phyloP scores from a whole-genome alignment of 805 yeast genomes.

The Kuraishia piskuri region DNA sequence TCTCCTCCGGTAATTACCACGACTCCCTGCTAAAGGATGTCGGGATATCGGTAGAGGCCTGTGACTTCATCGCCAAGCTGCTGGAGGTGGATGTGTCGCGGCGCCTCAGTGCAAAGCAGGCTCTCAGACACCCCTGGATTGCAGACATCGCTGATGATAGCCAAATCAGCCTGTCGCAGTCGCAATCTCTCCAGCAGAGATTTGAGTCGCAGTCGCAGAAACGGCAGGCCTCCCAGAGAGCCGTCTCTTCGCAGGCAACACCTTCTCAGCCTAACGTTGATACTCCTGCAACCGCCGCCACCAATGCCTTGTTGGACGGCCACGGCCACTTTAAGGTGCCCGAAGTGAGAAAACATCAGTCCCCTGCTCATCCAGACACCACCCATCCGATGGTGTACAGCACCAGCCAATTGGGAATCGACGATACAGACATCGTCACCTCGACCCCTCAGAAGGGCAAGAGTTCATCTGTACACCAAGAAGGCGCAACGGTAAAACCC shows the following conservation, averaged over 20 bases:
- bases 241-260: not conserved
- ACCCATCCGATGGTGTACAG: not conserved
- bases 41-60: conserved; percentile 42
- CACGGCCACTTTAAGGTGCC: not conserved
- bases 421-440: not conserved
- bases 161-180: conserved; percentile 56
- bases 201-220: conserved; percentile 15
- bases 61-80: conserved; percentile 61
- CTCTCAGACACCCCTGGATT: conserved; percentile 83
- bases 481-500: not conserved
- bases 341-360: not conserved
- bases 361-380: not conserved
- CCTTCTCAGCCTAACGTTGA: not conserved
- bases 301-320: no score
- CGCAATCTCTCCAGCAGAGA: conserved; percentile 57
- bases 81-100: conserved; percentile 69
- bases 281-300: not conserved
- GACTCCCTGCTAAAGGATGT: conserved; percentile 60
- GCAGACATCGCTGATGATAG: conserved; percentile 19
- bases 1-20: conserved; percentile 71
- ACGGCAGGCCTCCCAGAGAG: not conserved
- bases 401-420: not conserved
- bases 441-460: not conserved
- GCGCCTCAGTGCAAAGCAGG: conserved; percentile 68
- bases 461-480: conserved; percentile 2